Evolutionary conservation across 257 asterid species (phyloP), one percentile per base, ranked within the genome.

Genomic region (Salvia splendens): DNA sequence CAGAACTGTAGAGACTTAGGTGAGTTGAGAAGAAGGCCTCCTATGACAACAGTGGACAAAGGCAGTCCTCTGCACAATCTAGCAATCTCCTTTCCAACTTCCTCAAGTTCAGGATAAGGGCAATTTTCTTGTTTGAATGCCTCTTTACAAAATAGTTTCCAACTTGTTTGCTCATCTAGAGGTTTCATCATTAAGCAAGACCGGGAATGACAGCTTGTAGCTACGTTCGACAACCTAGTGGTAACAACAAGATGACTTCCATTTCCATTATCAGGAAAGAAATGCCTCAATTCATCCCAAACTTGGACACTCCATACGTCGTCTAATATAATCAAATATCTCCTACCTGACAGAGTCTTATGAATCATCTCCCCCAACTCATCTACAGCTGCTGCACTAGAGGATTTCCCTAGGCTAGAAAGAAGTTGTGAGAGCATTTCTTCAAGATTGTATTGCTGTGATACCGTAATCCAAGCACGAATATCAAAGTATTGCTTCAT

Each of bases 41-140:
- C 73, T 0, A 57, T 32, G 8, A 69, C 67, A 28, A 54, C 72
- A 54, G 16, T 42, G 0, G 72, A 8, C 33, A 67, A 15, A 0
- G 72, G 64, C 14, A 67, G 24, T 9, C 72, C 64, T n/a, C 36
- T 28, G 64, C 72, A 54, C 58, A 28, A 12, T 6, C 33, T 15
- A 28, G 12, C 72, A 54, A 67, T 67, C 20, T 28, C 24, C 12
- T 54, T 67, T 12, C 66, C 56, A 3, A 42, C 50, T 3, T 46
- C 2, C 20, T 5, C 12, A 5, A 67, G 46, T 38, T 67, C 36
- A 1, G 53, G 20, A 7, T 14, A 53, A 38, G 71, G 71, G 30
- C 61, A 55, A 4, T 8, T 51, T 43, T 67, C 56, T 42, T 28
- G 17, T 28, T 51, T 35, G 5, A 68, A 68, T 46, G 45, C 16